phyloP scores from a whole-genome alignment of 768 basidiomycete genomes.

The Auricularia sp. region DNA sequence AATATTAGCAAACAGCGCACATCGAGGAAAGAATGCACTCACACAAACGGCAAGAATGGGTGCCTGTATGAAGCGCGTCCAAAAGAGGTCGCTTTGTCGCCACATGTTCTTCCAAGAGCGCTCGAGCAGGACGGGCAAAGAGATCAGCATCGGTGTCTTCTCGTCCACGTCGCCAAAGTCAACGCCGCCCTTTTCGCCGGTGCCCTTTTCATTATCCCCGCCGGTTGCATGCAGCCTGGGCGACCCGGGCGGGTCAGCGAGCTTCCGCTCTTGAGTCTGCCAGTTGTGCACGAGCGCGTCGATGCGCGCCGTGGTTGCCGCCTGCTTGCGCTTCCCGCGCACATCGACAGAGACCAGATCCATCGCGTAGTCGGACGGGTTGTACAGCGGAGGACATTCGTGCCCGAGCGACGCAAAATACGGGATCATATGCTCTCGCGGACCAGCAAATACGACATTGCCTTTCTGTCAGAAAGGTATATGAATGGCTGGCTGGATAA shows the following conservation, averaged over 20 bases:
- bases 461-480: conserved; percentile 8
- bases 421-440: conserved; percentile 19
- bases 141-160: conserved; percentile 24
- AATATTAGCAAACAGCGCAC: conserved; percentile 7
- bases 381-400: conserved; percentile 26
- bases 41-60: conserved; percentile 12
- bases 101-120: conserved; percentile 30
- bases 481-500: not conserved
- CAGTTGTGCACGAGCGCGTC: conserved; percentile 6
- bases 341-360: conserved; percentile 22
- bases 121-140: conserved; percentile 29
- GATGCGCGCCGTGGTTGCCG: conserved; percentile 3
- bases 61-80: conserved; percentile 12
- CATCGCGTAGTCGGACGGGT: conserved; percentile 33
- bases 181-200: not conserved
- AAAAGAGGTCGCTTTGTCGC: conserved; percentile 26
- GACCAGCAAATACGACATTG: conserved; percentile 16
- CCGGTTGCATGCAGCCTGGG: not conserved
- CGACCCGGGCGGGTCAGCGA: conserved; percentile 1
- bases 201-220: conserved; percentile 9
- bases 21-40: conserved; percentile 18
- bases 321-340: conserved; percentile 5
- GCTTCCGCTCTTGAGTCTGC: conserved; percentile 8
- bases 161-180: conserved; percentile 5
- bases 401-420: conserved; percentile 28